These are phyloP conservation scores for Trichoderma koningiopsis DNA, from an alignment of 2,329 filamentous ascomycete species.

Conservation along the genomic window DNA sequence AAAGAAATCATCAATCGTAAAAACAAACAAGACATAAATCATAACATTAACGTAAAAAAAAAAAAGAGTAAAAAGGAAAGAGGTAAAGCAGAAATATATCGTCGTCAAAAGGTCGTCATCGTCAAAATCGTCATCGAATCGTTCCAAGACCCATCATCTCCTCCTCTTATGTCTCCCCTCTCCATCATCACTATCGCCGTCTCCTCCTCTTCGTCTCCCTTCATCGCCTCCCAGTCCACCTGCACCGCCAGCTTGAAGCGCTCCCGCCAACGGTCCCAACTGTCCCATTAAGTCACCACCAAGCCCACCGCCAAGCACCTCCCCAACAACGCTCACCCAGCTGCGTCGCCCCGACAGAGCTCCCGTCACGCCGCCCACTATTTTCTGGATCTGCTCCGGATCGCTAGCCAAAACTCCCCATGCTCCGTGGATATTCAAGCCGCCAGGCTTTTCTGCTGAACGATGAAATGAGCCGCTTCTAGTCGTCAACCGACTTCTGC, in stretches of 20 bases:
- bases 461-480: constrained; percentile 49
- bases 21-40: background rate
- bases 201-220: background rate
- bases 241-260: background rate
- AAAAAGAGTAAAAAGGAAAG: background rate
- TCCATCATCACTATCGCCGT: background rate
- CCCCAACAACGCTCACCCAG: constrained; percentile 34
- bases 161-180: constrained; percentile 1
- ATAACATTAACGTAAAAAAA: background rate
- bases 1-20: constrained; percentile 10
- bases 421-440: constrained; percentile 43
- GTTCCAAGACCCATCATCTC: constrained; percentile 8
- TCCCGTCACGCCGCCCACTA: constrained; percentile 38
- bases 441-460: constrained; percentile 36
- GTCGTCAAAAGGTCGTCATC: constrained; percentile 13
- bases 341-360: constrained; percentile 36
- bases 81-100: background rate
- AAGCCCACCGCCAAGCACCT: constrained; percentile 30
- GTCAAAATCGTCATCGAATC: constrained; percentile 15
- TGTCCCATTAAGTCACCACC: constrained; percentile 18
- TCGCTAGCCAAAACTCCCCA: constrained; percentile 53
- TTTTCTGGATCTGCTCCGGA: constrained; percentile 42
- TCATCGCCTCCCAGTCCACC: background rate
- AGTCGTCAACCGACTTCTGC: constrained; percentile 36
- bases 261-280: constrained; percentile 16